These are phyloP conservation scores for Opeltia flavorubescens DNA, from an alignment of 495 filamentous ascomycete genomes.

Conservation along the genomic window DNA sequence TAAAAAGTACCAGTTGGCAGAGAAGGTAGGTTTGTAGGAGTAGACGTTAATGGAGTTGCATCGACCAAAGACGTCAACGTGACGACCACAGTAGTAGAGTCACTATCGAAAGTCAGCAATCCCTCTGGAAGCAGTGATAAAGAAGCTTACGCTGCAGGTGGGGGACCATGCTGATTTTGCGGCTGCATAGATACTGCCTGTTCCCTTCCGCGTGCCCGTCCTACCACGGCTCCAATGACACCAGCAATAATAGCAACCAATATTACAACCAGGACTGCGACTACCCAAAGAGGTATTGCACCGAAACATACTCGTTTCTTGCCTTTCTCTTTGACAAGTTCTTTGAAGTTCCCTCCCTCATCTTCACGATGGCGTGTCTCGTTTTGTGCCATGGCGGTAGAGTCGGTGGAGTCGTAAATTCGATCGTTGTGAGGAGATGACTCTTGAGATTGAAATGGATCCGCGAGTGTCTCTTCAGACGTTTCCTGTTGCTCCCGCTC, in stretches of 20 bases:
- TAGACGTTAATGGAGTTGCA: conserved; percentile 43
- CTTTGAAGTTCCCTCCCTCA: conserved; percentile 29
- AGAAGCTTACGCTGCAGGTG: conserved; percentile 22
- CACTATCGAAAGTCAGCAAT: conserved; percentile 11
- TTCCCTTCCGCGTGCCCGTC: conserved; percentile 32
- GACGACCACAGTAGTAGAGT: conserved; percentile 30
- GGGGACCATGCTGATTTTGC: conserved; percentile 12
- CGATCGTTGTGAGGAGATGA: background rate
- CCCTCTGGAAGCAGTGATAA: background rate
- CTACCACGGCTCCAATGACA: conserved; percentile 43
- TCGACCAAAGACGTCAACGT: conserved; percentile 48
- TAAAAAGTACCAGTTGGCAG: conserved; percentile 51
- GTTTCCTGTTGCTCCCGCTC: background rate
- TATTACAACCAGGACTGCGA: conserved; percentile 39
- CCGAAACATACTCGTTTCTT: conserved; percentile 46
- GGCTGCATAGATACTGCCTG: conserved; percentile 9
- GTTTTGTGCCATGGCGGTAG: conserved; percentile 16
- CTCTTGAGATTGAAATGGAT: background rate
- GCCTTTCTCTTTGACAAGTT: conserved; percentile 44
- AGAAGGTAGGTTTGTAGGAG: conserved; percentile 40
- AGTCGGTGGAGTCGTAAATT: background rate
- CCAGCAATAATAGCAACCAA: conserved; percentile 41
- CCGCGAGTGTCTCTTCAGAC: conserved; percentile 5
- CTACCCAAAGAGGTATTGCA: conserved; percentile 53
- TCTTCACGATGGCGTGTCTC: conserved; percentile 30